Base-by-base conservation (phyloP, 2,329 filamentous ascomycete genomes). In the Fusarium coicis region DNA sequence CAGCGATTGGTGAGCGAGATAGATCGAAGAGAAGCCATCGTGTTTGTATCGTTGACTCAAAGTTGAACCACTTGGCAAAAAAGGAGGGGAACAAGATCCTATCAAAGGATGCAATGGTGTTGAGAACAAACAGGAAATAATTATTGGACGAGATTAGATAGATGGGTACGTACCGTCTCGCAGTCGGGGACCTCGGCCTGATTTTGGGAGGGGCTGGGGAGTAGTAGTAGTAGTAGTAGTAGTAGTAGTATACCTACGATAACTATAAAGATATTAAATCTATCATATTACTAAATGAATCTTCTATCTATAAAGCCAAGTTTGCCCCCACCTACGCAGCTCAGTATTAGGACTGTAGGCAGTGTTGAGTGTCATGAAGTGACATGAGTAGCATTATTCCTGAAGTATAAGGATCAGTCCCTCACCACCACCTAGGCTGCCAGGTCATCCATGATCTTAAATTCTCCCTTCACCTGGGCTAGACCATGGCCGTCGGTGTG, bases 1-100 rank as follows among this genome's bases (percentile, higher is more conserved):
- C 81, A 81, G 77, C 83, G 80, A 36, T 83, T 85, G 59, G 81
- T 81, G 70, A 87, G 81, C 79, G 83, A 84, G 65, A 87, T 76
- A 18, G 81, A 81, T 70, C 84, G 79, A 64, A 76, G 73, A 39
- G 76, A 61, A 36, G 79, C 79, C 80, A 82, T 82, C 37, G 68
- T 74, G 63, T 37, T 26, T 58, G 42, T 62, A 36, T 60, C 58
- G 60, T 40, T 43, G 66, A 28, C 49, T 62, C 37, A 43, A 44
- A 36, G 30, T n/a, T 65, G 39, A 59, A 58, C 56, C 23, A 39
- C 55, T 61, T 60, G 68, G 47, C 30, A 54, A 32, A 59, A 55
- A 57, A 57, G 44, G 34, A 47, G 49, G 30, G 21, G 23, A 34
- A 32, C 36, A 55, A 43, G 43, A 69, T 57, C 49, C 44, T 58